Conservation (phyloP, 2,329 filamentous ascomycete genomes). For the Aureobasidium mangrovei region DNA sequence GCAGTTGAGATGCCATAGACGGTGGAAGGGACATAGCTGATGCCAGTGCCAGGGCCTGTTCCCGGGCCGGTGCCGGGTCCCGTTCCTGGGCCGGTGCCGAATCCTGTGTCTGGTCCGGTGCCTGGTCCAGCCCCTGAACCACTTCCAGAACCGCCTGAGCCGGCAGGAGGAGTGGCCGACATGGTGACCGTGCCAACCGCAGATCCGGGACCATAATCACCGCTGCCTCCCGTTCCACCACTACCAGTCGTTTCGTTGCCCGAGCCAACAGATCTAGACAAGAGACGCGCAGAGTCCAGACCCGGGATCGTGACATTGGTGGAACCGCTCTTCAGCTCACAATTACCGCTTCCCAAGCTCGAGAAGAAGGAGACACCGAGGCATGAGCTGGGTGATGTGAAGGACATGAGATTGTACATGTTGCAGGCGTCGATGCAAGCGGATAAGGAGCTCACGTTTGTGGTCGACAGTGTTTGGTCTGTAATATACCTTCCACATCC, state of each 20-base stretch:
- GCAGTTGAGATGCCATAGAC: slow-evolving; percentile 21
- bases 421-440: slow-evolving; percentile 26
- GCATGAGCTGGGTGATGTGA: slow-evolving; percentile 20
- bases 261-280: slow-evolving; percentile 15
- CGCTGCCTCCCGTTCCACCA: slow-evolving; percentile 10
- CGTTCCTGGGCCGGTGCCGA: slow-evolving; percentile 16
- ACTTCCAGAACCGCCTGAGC: slow-evolving; percentile 7
- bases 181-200: slow-evolving; percentile 12
- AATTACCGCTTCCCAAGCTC: slow-evolving; percentile 18
- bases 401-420: slow-evolving; percentile 23
- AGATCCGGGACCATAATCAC: slow-evolving; percentile 14
- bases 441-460: slow-evolving; percentile 19
- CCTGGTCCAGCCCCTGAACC: slow-evolving; percentile 12
- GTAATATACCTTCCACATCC: slow-evolving; percentile 20
- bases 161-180: background rate
- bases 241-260: slow-evolving; percentile 16
- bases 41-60: slow-evolving; percentile 8
- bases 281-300: slow-evolving; percentile 18
- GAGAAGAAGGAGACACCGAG: slow-evolving; percentile 21
- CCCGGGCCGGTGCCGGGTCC: slow-evolving; percentile 17
- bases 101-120: slow-evolving; percentile 14
- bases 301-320: slow-evolving; percentile 13
- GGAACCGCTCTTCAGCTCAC: slow-evolving; percentile 19
- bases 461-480: slow-evolving; percentile 19
- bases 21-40: slow-evolving; percentile 18